Evolutionary conservation across 495 filamentous ascomycete species (phyloP).

Genomic region (Staphylotrichum tortipilum): DNA sequence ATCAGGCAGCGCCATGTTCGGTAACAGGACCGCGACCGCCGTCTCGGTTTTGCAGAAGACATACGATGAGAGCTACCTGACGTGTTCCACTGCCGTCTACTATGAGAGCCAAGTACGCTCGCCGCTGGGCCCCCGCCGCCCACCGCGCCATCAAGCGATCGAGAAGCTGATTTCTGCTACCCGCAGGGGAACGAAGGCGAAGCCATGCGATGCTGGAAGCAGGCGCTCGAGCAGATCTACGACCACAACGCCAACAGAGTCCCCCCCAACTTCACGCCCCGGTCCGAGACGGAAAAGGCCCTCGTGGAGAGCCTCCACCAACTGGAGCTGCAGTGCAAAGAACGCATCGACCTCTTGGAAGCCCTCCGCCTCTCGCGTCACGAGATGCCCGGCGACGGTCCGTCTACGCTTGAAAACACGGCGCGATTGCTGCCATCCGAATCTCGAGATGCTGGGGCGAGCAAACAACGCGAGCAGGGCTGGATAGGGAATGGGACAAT

Average conservation of each 20-base stretch:
- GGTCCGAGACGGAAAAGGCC: constrained; percentile 75
- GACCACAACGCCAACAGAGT: constrained; percentile 74
- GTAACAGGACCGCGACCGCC: constrained; percentile 52
- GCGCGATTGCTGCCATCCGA: constrained; percentile 9
- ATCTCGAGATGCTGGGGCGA: constrained; percentile 20
- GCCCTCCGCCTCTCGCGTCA: constrained; percentile 68
- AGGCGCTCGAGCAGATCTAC: constrained; percentile 83
- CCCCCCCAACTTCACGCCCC: constrained; percentile 59
- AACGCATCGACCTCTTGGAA: constrained; percentile 81
- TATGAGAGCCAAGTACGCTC: constrained; percentile 74
- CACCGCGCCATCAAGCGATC: background rate
- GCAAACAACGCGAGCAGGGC: constrained; percentile 34
- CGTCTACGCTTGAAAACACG: background rate
- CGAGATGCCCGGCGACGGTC: constrained; percentile 39
- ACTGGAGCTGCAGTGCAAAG: constrained; percentile 88
- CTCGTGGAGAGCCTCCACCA: constrained; percentile 71
- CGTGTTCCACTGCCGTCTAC: constrained; percentile 90
- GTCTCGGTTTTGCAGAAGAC: constrained; percentile 86
- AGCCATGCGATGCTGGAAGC: constrained; percentile 85
- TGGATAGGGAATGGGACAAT: constrained; percentile 76
- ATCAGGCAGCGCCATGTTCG: constrained; percentile 52
- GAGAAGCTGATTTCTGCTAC: constrained; percentile 7
- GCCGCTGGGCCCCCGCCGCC: background rate
- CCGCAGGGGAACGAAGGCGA: constrained; percentile 82
- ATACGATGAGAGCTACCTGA: constrained; percentile 91